Evolutionary conservation across 805 yeast genomes (phyloP).

Genomic region (Lachancea lanzarotensis): DNA sequence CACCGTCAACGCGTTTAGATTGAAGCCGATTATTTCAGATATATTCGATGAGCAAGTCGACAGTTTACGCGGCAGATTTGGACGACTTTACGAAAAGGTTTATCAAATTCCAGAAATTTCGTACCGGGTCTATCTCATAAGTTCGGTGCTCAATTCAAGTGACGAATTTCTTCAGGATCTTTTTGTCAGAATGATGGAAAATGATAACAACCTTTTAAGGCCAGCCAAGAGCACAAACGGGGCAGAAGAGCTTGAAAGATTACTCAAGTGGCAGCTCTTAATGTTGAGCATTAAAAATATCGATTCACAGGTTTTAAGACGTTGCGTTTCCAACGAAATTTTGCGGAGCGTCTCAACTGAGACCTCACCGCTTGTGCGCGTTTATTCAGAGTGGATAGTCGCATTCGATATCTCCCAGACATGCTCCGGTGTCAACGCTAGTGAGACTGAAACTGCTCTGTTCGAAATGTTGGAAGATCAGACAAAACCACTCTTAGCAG

Average conservation of each 20-base stretch:
- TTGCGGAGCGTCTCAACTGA: slow-evolving; percentile 46
- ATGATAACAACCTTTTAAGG: slow-evolving; percentile 38
- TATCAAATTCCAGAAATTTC: slow-evolving; percentile 58
- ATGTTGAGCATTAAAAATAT: slow-evolving; percentile 38
- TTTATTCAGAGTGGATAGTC: slow-evolving; percentile 74
- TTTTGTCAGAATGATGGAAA: slow-evolving; percentile 22
- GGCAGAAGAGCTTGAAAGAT: slow-evolving; percentile 58
- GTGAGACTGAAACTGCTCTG: slow-evolving; percentile 17
- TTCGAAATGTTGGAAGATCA: slow-evolving; percentile 32
- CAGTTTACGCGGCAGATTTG: slow-evolving; percentile 18
- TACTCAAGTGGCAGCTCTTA: slow-evolving; percentile 49
- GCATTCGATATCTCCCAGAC: slow-evolving; percentile 34
- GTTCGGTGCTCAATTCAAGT: slow-evolving; percentile 37
- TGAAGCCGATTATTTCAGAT: slow-evolving; percentile 52
- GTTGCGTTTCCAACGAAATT: slow-evolving; percentile 26
- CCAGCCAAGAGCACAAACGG: slow-evolving; percentile 59
- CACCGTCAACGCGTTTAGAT: slow-evolving; percentile 46
- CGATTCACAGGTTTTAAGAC: slow-evolving; percentile 19
- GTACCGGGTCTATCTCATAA: slow-evolving; percentile 44
- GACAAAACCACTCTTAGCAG: slow-evolving; percentile 38
- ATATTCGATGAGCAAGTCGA: slow-evolving; percentile 43
- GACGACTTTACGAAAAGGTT: slow-evolving; percentile 38
- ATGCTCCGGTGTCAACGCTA: slow-evolving; percentile 13
- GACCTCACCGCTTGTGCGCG: slow-evolving; percentile 70
- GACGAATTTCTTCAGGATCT: slow-evolving; percentile 19